Evolutionary conservation across 2,329 filamentous ascomycete genomes (phyloP), one percentile per base, ranked within the genome.

Genomic region (Aspergillus ibericus): DNA sequence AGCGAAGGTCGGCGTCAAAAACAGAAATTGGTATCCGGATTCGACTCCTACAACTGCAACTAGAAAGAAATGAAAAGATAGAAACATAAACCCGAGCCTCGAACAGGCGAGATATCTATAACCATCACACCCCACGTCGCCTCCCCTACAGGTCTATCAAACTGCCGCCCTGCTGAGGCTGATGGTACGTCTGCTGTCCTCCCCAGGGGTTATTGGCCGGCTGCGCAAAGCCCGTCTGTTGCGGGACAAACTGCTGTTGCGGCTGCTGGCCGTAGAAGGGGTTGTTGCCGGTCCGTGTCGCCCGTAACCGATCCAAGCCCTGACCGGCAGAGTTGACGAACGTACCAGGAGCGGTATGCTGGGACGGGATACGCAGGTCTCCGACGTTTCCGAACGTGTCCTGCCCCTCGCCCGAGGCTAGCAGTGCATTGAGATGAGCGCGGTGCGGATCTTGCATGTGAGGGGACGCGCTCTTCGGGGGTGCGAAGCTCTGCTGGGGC

Each of bases 341-440:
- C 0, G 91, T 96, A 25, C 93, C 95, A 0, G 95, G 95, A 1
- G 95, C 92, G 0, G 95, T 99, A 75, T 99, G 95, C 73, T 99
- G 95, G 2, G 95, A 88, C 1, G 95, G 95, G 63, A 99, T 96
- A 75, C 95, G 92, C 48, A 96, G 83, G 64, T 98, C 91, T 66
- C 95, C 95, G n/a, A 91, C 91, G 74, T 99, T 99, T 64, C 95
- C 95, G 73, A 96, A 99, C 0, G 95, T 99, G 72, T 99, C 95
- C 81, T 96, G 90, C 22, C 95, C 95, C 58, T 99, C 95, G 64
- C 95, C 93, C 22, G 84, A 87, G 3, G 92, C 85, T 46, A 99
- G 85, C 34, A 99, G 85, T 1, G 90, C 85, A 72, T 98, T 98
- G 65, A 99, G 88, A 70, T 86, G 89, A 20, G 89, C 87, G 58